Percentiles rank a stretch among this genome's conserved stretches.
Evolutionary conservation across 768 basidiomycete species (phyloP).

Genomic region (Collybia mongolica): DNA sequence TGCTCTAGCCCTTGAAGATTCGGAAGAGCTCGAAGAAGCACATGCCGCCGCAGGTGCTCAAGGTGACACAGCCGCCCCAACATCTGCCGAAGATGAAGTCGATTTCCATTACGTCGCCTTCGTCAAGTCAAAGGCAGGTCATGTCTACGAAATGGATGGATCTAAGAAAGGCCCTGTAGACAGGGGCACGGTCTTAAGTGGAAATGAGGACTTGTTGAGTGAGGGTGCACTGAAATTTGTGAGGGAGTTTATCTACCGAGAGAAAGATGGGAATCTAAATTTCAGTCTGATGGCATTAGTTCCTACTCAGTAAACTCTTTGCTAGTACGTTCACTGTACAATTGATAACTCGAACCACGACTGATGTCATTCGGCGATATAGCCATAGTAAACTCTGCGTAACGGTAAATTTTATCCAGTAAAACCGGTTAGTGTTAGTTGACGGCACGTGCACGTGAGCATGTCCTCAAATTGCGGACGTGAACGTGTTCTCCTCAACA

Average conservation of each 20-base stretch:
- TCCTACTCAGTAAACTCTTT: too few relatives aligned
- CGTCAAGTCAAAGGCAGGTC: constrained; percentile 25
- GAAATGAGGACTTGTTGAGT: constrained; percentile 22
- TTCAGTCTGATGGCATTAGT: constrained; percentile 4
- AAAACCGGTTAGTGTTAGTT: too few relatives aligned
- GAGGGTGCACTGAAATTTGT: constrained; percentile 17
- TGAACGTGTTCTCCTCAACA: too few relatives aligned
- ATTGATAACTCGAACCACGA: too few relatives aligned
- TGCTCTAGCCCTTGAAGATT: constrained; percentile 27
- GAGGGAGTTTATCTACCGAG: constrained; percentile 18
- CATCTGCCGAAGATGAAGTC: constrained; percentile 23
- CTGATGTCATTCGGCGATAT: too few relatives aligned
- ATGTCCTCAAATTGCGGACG: too few relatives aligned
- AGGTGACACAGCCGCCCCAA: constrained; percentile 27
- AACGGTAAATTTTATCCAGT: too few relatives aligned
- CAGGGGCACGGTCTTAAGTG: constrained; percentile 14
- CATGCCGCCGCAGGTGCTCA: constrained; percentile 26
- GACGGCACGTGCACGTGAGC: too few relatives aligned
- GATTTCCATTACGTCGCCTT: constrained; percentile 33
- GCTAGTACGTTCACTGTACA: too few relatives aligned
- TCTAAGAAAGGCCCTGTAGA: constrained; percentile 29
- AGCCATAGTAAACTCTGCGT: too few relatives aligned
- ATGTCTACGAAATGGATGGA: constrained; percentile 34
- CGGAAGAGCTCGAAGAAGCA: constrained; percentile 24
- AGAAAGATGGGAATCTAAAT: constrained; percentile 19